Conservation (phyloP, 192 early-diverging fungal species). For the Podila horticola region DNA sequence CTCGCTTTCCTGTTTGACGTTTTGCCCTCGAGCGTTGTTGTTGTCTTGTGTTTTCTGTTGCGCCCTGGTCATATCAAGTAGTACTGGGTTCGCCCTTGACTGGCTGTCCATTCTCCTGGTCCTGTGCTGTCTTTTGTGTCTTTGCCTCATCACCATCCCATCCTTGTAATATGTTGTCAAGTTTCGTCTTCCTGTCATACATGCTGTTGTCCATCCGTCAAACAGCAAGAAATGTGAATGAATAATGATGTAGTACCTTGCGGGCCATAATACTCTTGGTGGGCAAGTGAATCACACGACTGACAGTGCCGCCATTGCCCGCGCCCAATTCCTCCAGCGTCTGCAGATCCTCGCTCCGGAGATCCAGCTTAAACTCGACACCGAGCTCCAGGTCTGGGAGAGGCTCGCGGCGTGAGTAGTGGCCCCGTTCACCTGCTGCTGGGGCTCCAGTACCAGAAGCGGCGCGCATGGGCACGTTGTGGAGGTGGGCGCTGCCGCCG, state of each 20-base stretch:
- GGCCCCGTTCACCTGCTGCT: conserved; percentile 3
- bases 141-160: too few relatives aligned
- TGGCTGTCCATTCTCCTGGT: too few relatives aligned
- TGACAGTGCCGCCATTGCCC: conserved; percentile 94
- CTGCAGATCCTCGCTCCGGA: conserved; percentile 85
- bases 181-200: too few relatives aligned
- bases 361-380: conserved; percentile 75
- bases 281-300: conserved; percentile 85
- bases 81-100: too few relatives aligned
- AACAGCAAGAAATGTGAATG: too few relatives aligned
- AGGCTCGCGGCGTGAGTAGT: conserved; percentile 47
- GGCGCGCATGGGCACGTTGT: conserved; percentile 37
- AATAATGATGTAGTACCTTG: conserved; percentile 70
- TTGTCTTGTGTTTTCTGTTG: too few relatives aligned
- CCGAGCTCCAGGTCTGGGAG: conserved; percentile 72
- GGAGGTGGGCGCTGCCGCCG: conserved; percentile 40
- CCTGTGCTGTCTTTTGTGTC: too few relatives aligned
- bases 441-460: neutral
- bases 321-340: conserved; percentile 85
- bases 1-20: too few relatives aligned
- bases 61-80: too few relatives aligned
- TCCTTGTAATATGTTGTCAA: too few relatives aligned
- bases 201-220: too few relatives aligned
- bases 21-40: too few relatives aligned
- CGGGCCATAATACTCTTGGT: conserved; percentile 92